Conservation (phyloP, 345 rosid genomes). For the Turnera subulata region DNA sequence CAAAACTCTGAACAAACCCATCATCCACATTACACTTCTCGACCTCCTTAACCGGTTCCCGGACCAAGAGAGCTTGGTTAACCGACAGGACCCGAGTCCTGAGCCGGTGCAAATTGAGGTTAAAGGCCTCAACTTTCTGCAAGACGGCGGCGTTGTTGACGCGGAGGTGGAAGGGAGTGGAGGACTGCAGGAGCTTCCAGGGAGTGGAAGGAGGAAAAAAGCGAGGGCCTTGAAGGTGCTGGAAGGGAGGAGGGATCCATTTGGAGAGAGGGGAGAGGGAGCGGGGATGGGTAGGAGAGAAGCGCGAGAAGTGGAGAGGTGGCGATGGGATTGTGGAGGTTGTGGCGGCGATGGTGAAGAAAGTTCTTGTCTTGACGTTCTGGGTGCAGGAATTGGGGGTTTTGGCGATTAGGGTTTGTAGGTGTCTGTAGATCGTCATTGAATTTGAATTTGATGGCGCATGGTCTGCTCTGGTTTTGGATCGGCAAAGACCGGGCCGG, state of each 20-base stretch:
- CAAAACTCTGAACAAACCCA: conserved; percentile 44
- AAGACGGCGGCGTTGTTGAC: conserved; percentile 41
- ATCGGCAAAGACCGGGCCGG: too few species aligned
- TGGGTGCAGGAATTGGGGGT: conserved; percentile 7
- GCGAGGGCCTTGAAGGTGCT: conserved; percentile 55
- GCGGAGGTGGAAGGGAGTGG: conserved; percentile 60
- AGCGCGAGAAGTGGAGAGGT: conserved; percentile 16
- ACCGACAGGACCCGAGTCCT: conserved; percentile 4
- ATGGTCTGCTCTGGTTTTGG: too few species aligned
- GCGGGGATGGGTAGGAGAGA: conserved; percentile 20
- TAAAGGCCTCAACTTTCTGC: conserved; percentile 52
- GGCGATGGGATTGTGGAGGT: conserved; percentile 31
- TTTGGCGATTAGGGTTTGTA: conserved; percentile 32
- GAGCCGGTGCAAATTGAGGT: conserved; percentile 35
- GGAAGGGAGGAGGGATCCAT: conserved; percentile 56
- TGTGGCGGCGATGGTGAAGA: conserved; percentile 36
- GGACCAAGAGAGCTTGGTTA: conserved; percentile 19
- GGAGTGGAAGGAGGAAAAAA: conserved; percentile 74
- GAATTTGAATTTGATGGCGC: conserved; percentile 22
- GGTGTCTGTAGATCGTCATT: conserved; percentile 58
- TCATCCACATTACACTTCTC: conserved; percentile 9
- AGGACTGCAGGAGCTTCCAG: conserved; percentile 83
- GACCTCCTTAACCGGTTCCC: conserved; percentile 15
- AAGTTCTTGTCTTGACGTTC: conserved; percentile 27
- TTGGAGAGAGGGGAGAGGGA: conserved; percentile 42